phyloP scores from a whole-genome alignment of 495 filamentous ascomycete species.

The Aspergillus cristatus region DNA sequence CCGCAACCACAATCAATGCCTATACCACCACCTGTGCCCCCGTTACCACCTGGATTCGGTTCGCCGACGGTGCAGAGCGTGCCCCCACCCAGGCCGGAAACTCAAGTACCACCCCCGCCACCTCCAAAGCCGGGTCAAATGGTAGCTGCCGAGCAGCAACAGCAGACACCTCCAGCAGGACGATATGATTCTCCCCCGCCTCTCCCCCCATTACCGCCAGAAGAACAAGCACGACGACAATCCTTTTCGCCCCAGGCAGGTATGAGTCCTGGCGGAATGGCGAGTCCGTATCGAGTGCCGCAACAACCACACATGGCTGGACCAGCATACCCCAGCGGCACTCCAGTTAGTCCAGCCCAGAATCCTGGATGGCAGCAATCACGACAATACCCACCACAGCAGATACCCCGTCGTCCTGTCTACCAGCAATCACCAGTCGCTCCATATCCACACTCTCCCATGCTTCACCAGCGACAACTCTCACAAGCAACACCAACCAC shows the following conservation, averaged over 20 bases:
- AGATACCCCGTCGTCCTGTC: constrained; percentile 2
- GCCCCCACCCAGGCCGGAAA: constrained; percentile 3
- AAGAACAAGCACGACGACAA: constrained; percentile 17
- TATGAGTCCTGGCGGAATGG: no score
- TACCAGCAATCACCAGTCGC: background rate
- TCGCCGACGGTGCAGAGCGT: constrained; percentile 7
- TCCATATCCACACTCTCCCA: constrained; percentile 2
- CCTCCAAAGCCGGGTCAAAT: constrained; percentile 24
- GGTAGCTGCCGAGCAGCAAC: constrained; percentile 7
- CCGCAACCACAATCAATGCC: constrained; percentile 29
- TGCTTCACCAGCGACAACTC: constrained; percentile 8
- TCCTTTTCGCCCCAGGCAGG: constrained; percentile 7
- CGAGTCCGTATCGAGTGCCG: constrained; percentile 4
- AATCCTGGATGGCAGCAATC: constrained; percentile 4
- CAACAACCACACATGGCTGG: constrained; percentile 7
- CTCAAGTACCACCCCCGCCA: constrained; percentile 27
- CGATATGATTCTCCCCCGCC: constrained; percentile 26
- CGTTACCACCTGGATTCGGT: constrained; percentile 56
- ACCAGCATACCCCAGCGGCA: constrained; percentile 7
- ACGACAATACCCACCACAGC: constrained; percentile 10
- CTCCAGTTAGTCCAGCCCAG: constrained; percentile 4
- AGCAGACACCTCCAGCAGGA: constrained; percentile 13
- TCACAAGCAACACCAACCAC: constrained; percentile 8
- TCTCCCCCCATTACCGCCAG: constrained; percentile 34
- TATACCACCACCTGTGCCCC: constrained; percentile 59